These are phyloP conservation scores for Diaporthe destruens DNA, from an alignment of 2,329 filamentous ascomycete species.

Conservation along the genomic window DNA sequence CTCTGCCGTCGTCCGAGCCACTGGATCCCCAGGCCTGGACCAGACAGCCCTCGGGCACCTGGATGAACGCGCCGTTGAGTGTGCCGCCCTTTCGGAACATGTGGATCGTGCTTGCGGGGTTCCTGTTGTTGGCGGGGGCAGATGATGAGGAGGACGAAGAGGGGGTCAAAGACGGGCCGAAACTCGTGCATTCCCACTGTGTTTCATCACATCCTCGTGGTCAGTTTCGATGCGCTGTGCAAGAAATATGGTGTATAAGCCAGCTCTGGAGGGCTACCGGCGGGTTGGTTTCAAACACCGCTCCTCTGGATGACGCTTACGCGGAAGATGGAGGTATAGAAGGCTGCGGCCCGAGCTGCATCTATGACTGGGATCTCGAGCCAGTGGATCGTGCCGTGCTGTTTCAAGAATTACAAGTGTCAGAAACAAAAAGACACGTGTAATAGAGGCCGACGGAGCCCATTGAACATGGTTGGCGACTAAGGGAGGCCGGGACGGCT, in stretches of 20 bases:
- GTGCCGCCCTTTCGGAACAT: constrained; percentile 50
- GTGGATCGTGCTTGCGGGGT: constrained; percentile 50
- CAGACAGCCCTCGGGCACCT: constrained; percentile 50
- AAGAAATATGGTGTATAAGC: too few relatives aligned
- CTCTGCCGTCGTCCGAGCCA: constrained; percentile 43
- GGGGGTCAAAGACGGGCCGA: constrained; percentile 34
- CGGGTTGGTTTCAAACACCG: too few relatives aligned
- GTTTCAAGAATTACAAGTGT: neutral
- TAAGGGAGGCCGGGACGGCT: neutral
- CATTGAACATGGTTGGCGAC: neutral
- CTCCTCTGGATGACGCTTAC: neutral
- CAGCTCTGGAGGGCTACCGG: too few relatives aligned
- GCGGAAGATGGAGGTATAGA: constrained; percentile 54
- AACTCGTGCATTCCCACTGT: constrained; percentile 49
- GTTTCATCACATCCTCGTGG: neutral
- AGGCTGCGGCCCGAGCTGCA: constrained; percentile 51
- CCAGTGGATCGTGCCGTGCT: constrained; percentile 54
- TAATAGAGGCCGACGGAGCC: neutral
- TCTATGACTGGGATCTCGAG: constrained; percentile 55
- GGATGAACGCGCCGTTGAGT: constrained; percentile 50
- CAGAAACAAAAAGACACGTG: neutral
- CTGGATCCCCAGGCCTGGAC: constrained; percentile 48
- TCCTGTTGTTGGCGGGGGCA: constrained; percentile 36
- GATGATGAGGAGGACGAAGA: constrained; percentile 13
- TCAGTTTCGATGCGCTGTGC: neutral